Conservation (phyloP, 192 early-diverging fungal species). For the Piromyces sp. region DNA sequence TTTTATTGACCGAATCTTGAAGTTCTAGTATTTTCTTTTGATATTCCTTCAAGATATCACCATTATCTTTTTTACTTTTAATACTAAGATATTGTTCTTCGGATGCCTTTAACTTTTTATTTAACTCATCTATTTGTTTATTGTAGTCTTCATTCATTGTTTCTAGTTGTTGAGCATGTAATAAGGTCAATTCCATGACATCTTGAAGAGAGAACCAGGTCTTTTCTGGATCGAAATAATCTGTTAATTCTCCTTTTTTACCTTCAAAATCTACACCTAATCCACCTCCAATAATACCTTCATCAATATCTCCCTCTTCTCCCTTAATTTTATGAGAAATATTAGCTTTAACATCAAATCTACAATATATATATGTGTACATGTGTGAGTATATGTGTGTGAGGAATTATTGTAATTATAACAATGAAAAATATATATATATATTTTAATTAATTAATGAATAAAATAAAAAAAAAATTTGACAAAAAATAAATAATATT, state of each 20-base stretch:
- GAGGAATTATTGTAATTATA: too few relatives aligned
- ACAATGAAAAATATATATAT: too few relatives aligned
- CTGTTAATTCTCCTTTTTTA: neutral
- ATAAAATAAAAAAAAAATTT: too few relatives aligned
- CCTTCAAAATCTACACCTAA: neutral
- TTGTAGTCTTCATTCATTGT: slow-evolving; percentile 29
- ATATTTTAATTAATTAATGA: too few relatives aligned
- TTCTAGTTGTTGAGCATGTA: slow-evolving; percentile 42
- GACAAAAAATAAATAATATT: neutral
- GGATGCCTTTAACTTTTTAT: neutral
- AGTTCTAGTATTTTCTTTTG: neutral
- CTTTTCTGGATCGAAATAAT: neutral
- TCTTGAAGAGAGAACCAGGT: slow-evolving; percentile 30
- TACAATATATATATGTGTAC: neutral
- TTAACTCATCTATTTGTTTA: neutral
- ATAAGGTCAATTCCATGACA: slow-evolving; percentile 37
- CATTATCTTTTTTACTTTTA: neutral
- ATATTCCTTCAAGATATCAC: neutral
- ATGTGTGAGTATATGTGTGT: too few relatives aligned
- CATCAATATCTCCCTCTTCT: neutral
- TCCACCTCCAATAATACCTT: neutral
- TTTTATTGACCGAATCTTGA: too few relatives aligned
- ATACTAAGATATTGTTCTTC: neutral
- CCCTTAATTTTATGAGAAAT: neutral
- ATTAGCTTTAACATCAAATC: neutral